Evolutionary conservation across 192 early-diverging fungal genomes (phyloP), one percentile per base, ranked within the genome.

Genomic region (Podochytrium sp.): DNA sequence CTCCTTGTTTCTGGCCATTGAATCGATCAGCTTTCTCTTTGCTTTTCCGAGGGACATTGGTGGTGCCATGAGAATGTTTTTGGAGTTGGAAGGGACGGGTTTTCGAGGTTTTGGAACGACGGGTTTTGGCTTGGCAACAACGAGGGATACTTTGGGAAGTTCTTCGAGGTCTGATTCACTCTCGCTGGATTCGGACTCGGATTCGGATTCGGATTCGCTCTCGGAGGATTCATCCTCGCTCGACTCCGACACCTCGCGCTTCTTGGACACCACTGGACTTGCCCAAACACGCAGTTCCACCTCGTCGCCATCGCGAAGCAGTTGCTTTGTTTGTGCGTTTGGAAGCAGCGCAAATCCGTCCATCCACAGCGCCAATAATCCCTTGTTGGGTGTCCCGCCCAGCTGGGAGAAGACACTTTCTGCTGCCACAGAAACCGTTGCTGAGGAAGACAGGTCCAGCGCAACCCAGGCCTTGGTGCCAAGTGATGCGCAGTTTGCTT

Each of bases 271-370:
- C 29, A 12, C 20, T 25, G 12, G 29, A 27, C 55, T 57, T 12
- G 20, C 12, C 29, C 55, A 20, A 57, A 12, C 20, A 57, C 55
- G n/a, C 29, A 29, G n/a, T 1, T 20, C 55, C 20, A 66, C 25
- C 25, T 18, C 6, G 33, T 66, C 64, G n/a, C 64, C 49, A 34
- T 66, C 64, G 7, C 64, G 39, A 42, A 66, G 39, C 10, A 66
- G 12, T 27, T 10, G 10, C n/a, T 10, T 7, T 1, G 34, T 34
- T 14, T 12, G 6, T 1, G 16, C 23, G 20, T 12, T 27, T 23
- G 64, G 64, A n/a, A 66, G 64, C 10, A 66, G 64, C 10, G 64
- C 20, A 34, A 66, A 66, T 25, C 64, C 64, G 30, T 66, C 64
- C 7, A 66, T 39, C 1, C 6, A 30, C 7, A 66, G 49, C 55